Conservation (phyloP, 805 yeast genomes). For the Saturnispora sekii region DNA sequence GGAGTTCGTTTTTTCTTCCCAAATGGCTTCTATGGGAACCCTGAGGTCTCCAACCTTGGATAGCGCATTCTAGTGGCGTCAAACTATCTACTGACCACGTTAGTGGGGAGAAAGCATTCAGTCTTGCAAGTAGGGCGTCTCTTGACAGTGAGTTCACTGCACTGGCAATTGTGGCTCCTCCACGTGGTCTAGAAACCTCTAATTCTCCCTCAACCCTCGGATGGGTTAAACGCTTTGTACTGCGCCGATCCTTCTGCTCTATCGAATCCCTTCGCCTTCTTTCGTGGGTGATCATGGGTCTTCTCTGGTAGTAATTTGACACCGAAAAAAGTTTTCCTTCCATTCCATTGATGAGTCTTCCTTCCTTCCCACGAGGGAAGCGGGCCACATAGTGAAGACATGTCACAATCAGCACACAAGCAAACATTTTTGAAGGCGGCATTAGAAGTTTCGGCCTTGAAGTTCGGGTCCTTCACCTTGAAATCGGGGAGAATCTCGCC, state of each 20-base stretch:
- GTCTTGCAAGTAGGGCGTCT: constrained; percentile 29
- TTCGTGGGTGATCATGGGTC: too few relatives aligned
- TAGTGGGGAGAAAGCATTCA: constrained; percentile 34
- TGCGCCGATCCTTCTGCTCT: too few relatives aligned
- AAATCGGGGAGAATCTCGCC: constrained; percentile 94
- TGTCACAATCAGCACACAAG: constrained; percentile 18
- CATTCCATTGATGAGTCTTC: too few relatives aligned
- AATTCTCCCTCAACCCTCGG: not conserved
- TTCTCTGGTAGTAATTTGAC: too few relatives aligned
- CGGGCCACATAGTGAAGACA: not conserved
- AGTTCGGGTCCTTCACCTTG: constrained; percentile 81
- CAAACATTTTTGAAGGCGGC: constrained; percentile 67
- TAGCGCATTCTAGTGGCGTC: constrained; percentile 39
- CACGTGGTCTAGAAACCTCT: not conserved
- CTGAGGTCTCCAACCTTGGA: constrained; percentile 46
- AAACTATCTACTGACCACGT: constrained; percentile 37
- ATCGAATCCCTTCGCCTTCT: too few relatives aligned
- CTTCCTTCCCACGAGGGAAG: too few relatives aligned
- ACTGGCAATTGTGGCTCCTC: too few relatives aligned
- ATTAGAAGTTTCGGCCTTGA: constrained; percentile 68
- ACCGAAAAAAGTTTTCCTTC: too few relatives aligned
- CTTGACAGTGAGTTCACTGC: constrained; percentile 5
- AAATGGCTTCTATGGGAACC: constrained; percentile 7
- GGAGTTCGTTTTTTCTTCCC: constrained; percentile 23
- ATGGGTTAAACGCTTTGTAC: too few relatives aligned